phyloP scores from a whole-genome alignment of 345 rosid species.

The Murraya koenigii region DNA sequence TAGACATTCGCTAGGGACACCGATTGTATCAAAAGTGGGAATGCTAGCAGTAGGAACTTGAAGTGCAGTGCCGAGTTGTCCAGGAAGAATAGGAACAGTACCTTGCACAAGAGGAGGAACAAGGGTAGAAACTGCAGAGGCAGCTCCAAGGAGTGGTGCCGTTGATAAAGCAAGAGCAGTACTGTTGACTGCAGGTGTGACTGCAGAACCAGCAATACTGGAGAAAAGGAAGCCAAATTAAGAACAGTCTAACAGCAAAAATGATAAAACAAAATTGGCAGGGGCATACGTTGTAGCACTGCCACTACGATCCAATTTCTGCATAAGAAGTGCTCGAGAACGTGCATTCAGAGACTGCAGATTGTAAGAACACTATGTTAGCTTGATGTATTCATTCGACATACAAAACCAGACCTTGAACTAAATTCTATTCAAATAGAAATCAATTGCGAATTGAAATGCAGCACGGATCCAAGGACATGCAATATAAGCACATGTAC shows the following conservation, averaged over 20 bases:
- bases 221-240: slow-evolving; percentile 14
- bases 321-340: slow-evolving; percentile 88
- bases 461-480: not conserved
- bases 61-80: slow-evolving; percentile 48
- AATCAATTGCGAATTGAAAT: not conserved
- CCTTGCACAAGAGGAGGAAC: slow-evolving; percentile 53
- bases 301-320: slow-evolving; percentile 90
- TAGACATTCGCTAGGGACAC: slow-evolving; percentile 76
- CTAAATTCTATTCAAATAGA: slow-evolving; percentile 4
- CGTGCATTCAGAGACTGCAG: slow-evolving; percentile 87
- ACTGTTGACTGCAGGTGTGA: slow-evolving; percentile 37
- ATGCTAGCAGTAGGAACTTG: slow-evolving; percentile 41
- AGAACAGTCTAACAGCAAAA: not conserved
- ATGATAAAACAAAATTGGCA: slow-evolving; percentile 1
- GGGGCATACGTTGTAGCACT: slow-evolving; percentile 62
- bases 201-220: slow-evolving; percentile 35
- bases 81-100: slow-evolving; percentile 49
- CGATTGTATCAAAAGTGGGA: slow-evolving; percentile 55
- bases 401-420: not conserved
- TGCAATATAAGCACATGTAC: not conserved
- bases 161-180: slow-evolving; percentile 40
- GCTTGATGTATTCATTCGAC: not conserved
- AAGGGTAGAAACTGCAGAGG: slow-evolving; percentile 42
- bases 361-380: slow-evolving; percentile 7
- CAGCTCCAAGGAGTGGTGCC: slow-evolving; percentile 41